Evolutionary conservation across 169 alveolate species (phyloP).

Genomic region (Nephromyces sp.): DNA sequence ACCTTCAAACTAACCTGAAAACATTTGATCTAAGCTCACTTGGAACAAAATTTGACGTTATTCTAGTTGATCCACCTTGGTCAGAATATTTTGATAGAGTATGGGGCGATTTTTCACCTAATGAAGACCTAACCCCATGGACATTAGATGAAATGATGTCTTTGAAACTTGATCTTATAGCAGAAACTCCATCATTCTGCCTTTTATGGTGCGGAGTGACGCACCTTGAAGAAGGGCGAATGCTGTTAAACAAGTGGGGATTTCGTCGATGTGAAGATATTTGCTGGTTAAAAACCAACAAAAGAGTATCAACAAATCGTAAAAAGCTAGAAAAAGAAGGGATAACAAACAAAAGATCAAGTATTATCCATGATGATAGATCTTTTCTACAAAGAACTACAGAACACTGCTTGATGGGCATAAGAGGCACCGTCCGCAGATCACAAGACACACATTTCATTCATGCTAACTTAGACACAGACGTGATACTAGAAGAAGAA

Average conservation of each 20-base stretch:
- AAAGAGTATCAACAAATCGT: constrained; percentile 41
- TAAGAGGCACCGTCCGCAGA: constrained; percentile 77
- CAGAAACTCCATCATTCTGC: constrained; percentile 74
- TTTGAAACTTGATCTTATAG: constrained; percentile 65
- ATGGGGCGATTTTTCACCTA: constrained; percentile 35
- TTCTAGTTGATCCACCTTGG: constrained; percentile 85
- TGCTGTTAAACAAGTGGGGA: constrained; percentile 61
- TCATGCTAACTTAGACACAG: constrained; percentile 89
- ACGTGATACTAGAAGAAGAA: constrained; percentile 80
- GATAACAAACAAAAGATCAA: background rate
- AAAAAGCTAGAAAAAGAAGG: constrained; percentile 34
- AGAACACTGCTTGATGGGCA: constrained; percentile 86
- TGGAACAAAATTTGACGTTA: constrained; percentile 75
- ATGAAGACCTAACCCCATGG: constrained; percentile 55
- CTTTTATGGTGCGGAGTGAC: constrained; percentile 81
- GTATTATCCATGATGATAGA: background rate
- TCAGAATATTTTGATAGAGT: constrained; percentile 60
- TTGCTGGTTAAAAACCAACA: constrained; percentile 83
- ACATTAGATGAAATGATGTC: constrained; percentile 40
- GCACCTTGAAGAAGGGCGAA: constrained; percentile 65
- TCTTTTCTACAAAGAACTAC: constrained; percentile 67
- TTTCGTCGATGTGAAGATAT: constrained; percentile 86
- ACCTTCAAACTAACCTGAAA: constrained; percentile 39
- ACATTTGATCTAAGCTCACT: constrained; percentile 1
- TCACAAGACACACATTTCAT: constrained; percentile 71